Evolutionary conservation across 2,329 filamentous ascomycete genomes (phyloP).

Genomic region (Alternaria dauci): DNA sequence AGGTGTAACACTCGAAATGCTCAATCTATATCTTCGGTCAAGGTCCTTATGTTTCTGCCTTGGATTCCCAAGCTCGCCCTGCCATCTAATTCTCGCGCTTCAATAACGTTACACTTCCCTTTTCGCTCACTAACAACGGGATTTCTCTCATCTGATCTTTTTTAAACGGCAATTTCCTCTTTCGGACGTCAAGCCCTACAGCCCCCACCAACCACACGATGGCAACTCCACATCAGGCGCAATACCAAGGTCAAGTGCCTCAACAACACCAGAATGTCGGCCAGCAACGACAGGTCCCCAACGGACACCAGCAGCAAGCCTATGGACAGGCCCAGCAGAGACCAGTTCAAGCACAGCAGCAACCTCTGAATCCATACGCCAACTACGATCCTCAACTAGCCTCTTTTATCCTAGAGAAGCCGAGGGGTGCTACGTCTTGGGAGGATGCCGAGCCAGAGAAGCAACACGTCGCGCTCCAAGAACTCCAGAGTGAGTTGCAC

Average conservation of each 20-base stretch:
- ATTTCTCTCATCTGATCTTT: background rate
- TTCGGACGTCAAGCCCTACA: background rate
- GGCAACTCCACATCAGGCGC: slow-evolving; percentile 19
- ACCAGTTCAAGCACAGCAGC: slow-evolving; percentile 16
- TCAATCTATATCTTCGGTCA: slow-evolving; percentile 23
- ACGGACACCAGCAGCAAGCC: slow-evolving; percentile 22
- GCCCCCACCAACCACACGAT: slow-evolving; percentile 23
- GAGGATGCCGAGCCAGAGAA: slow-evolving; percentile 35
- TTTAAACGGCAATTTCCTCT: background rate
- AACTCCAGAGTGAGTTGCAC: slow-evolving; percentile 33
- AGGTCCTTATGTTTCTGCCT: slow-evolving; percentile 27
- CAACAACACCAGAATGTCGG: slow-evolving; percentile 27
- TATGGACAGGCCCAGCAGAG: slow-evolving; percentile 19
- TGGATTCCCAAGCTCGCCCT: slow-evolving; percentile 13
- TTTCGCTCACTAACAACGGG: background rate
- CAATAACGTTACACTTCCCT: background rate
- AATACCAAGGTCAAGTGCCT: slow-evolving; percentile 16
- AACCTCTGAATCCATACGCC: slow-evolving; percentile 12
- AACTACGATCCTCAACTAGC: slow-evolving; percentile 34
- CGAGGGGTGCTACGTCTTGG: slow-evolving; percentile 33
- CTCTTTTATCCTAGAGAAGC: slow-evolving; percentile 39
- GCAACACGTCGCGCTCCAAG: slow-evolving; percentile 31
- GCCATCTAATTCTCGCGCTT: slow-evolving; percentile 10
- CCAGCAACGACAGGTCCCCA: slow-evolving; percentile 12
- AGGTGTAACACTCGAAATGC: slow-evolving; percentile 11